Evolutionary conservation across 2,329 filamentous ascomycete genomes (phyloP), one percentile per base, ranked within the genome.

Genomic region (Fusarium agapanthi): DNA sequence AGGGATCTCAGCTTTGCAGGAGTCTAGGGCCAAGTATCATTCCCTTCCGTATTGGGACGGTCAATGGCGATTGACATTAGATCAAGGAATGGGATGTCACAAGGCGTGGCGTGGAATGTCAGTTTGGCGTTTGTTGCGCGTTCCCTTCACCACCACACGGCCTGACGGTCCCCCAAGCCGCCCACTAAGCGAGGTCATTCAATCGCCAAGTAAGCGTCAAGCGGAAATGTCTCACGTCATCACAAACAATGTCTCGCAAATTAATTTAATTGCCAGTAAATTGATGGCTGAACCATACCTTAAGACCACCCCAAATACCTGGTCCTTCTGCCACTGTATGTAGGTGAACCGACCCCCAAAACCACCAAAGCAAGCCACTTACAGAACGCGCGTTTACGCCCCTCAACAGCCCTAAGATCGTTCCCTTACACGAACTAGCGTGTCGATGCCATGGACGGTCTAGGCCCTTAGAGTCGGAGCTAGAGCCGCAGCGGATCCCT

Each of bases 191-290:
- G 24, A 38, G 12, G 18, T 53, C 32, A 37, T 26, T 15, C 10
- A 12, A 28, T 4, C 20, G 14, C 22, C 24, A 53, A 0, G 6
- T 4, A 13, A n/a, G 5, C 14, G 24, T n/a, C 2, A 2, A n/a
- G 1, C 24, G 34, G 50, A 38, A 28, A n/a, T 28, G 24, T 53
- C 34, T 53, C 50, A 53, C 7, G 7, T 28, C 18, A 8, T 53
- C 50, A 28, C 18, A 37, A 20, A 28, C 34, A 38, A 22, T 38
- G 34, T 53, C 34, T 38, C 14, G 34, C 6, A 38, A 22, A 28
- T 38, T 53, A 28, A 53, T 38, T 38, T 53, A 13, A 18, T 28
- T 11, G 32, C 6, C 4, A 26, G 12, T 14, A 34, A 35, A 51
- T 34, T 22, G 18, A 53, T 3, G 50, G 50, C 34, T 53, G 20